Base-by-base conservation (phyloP, 768 basidiomycete species). In the Mycena alexandri region DNA sequence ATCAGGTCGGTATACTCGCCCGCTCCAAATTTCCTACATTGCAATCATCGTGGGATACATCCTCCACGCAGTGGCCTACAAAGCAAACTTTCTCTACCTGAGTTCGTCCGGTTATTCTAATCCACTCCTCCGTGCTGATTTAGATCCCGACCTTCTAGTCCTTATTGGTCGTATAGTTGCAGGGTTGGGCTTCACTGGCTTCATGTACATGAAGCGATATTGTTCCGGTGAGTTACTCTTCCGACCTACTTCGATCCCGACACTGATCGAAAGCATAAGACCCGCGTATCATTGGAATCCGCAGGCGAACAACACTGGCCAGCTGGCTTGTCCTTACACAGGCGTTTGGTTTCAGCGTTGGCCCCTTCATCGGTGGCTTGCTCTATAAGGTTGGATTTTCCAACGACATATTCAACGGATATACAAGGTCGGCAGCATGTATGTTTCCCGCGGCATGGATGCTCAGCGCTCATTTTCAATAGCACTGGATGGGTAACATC, bases 61-160 rank as follows among this genome's bases (percentile, higher is more conserved):
- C 63, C 77, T 89, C 5, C 90, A 91, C 72, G 89, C 84, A 16
- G 75, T 86, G 36, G 91, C 91, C 0, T 92, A 90, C 74, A 79
- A 34, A 9, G 68, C 68, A 16, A 36, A 57, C 1, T 71, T 71
- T 41, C 79, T 84, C 21, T 77, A 85, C 53, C 85, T 84, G 25
- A 83, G 38, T 38, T 38, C 38, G 38, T 38, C 38, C 38, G 2
- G 10, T 9, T 10, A 3, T 10, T 38, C 4, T 38, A 38, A 29
- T 29, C 9, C 38, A 38, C 3, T 38, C 38, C 11, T 14, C 4
- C 14, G 4, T 38, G 9, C 2, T 9, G 11, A 38, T 11, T 38
- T 2, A 2, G 14, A 38, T 11, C 4, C 2, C 38, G 38, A 14
- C 14, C 38, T 14, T 14, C 14, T 14, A 38, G 38, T 80, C 0